Base-by-base conservation (phyloP, 768 basidiomycete species). In the Suillus alpinus region DNA sequence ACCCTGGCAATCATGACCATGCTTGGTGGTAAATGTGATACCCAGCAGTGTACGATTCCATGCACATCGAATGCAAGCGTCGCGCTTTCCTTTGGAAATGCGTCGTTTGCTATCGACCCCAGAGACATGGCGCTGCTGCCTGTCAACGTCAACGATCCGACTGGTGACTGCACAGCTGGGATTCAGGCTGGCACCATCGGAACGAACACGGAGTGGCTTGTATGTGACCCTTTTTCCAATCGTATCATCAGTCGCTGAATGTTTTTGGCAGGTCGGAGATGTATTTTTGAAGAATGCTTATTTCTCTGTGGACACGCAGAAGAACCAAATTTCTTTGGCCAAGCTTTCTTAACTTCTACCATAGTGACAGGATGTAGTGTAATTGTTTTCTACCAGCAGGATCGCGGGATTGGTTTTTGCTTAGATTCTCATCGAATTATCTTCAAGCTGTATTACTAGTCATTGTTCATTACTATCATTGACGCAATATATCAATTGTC, bases 211-310 rank as follows among this genome's bases (percentile, higher is more conserved):
- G 81, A 87, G 65, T 92, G 88, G 89, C 81, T 93, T 61, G 86
- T 89, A 61, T 76, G 86, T 71, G 62, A 39, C 12, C 8, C 43
- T 31, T 55, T 32, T 36, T n/a, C 26, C 18, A 23, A 20, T 23
- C 26, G 23, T 31, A 18, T 43, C 9, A 41, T 46, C 0, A 12
- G 18, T 51, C 20, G 13, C 51, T 59, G 62, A 39, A 60, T 34
- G 6, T 31, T 26, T 26, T 26, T n/a, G 31, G 34, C 20, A 73
- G 72, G 77, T 88, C 39, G 89, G 89, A 32, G 91, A 88, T 65
- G 86, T 86, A 29, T 91, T 90, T 78, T 75, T 90, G 68, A 91
- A 91, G 81, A 91, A 89, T 66, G 88, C 80, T 0, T 89, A 89
- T 70, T 86, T 87, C 70, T 87, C 87, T 6, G 86, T 83, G 12